Base-by-base conservation (phyloP, 2,329 filamentous ascomycete genomes). In the Fusarium sambucinum region DNA sequence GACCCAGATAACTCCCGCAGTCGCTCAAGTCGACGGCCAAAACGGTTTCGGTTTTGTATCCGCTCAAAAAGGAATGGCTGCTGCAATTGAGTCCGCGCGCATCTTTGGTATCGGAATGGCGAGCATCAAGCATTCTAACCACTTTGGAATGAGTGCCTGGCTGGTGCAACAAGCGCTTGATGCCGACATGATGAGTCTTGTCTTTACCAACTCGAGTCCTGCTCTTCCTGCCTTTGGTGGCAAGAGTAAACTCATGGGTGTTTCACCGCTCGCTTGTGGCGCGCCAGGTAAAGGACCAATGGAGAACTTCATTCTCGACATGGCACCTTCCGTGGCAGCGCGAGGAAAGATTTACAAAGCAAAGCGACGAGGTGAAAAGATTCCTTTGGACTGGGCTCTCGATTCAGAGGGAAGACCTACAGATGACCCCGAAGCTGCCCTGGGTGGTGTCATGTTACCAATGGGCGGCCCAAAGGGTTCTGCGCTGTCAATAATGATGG, bases 381-480 rank as follows among this genome's bases (percentile, higher is more conserved):
- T 92, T n/a, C 90, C 90, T 0, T 57, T 78, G 1, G 89, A 90
- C 71, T 96, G 92, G 92, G 92, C 92, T 2, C 81, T 95, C 9
- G 92, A 95, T 77, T 83, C 80, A 0, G 86, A 94, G 17, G 92
- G 92, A 1, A 81, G 82, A 14, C 83, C 80, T n/a, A 93, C 92
- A 0, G 87, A 91, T 57, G 91, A 96, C 70, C 92, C 93, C 0
- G 86, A 83, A 2, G 84, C 83, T 21, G 93, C 92, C 0, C 80
- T 96, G 12, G 86, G 88, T 33, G 92, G 92, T 2, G 91, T 94
- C 5, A 95, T 96, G 92, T 80, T 95, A 21, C 92, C 92, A 0
- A 94, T 96, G 90, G 92, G 92, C 4, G 92, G 93, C 0, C 92
- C 92, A 0, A 96, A 96, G 77, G 93, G 93, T 0, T 92, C 90